Percentiles rank a stretch among this genome's conserved stretches.
Conservation (phyloP, 75 land plant genomes). For the Selaginella moellendorffii region DNA sequence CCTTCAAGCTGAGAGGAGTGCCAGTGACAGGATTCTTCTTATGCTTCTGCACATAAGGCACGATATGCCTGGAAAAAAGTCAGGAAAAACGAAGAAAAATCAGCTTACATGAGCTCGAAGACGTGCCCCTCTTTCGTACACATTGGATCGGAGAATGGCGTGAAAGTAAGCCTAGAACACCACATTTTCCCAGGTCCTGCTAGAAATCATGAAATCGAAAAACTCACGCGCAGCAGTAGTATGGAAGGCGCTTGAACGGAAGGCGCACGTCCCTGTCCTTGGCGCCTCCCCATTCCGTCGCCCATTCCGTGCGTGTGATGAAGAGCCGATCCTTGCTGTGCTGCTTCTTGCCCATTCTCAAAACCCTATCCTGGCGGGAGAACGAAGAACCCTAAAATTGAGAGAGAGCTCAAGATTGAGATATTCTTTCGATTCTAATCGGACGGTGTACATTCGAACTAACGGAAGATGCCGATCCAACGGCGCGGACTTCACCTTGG, state of each 20-base stretch:
- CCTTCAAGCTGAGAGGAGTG: constrained; percentile 41
- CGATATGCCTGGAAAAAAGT: constrained; percentile 48
- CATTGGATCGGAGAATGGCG: constrained; percentile 76
- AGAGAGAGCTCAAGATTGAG: neutral
- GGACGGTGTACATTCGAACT: neutral
- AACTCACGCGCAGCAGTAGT: constrained; percentile 88
- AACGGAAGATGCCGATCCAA: no score
- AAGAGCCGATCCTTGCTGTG: constrained; percentile 97
- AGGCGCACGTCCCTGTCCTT: constrained; percentile 39
- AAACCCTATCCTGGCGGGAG: neutral
- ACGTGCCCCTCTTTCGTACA: constrained; percentile 81
- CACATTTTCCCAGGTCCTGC: no score
- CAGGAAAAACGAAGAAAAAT: neutral
- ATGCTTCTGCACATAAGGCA: constrained; percentile 69
- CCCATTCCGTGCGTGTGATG: constrained; percentile 95
- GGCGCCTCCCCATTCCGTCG: constrained; percentile 99
- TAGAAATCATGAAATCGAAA: constrained; percentile 7
- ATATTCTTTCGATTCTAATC: neutral
- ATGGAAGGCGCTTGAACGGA: constrained; percentile 94
- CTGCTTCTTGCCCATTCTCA: constrained; percentile 93
- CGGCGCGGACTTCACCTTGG: neutral
- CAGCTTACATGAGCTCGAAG: constrained; percentile 69
- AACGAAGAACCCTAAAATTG: no score
- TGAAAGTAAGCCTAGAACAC: constrained; percentile 51
- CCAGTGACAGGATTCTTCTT: constrained; percentile 87